Evolutionary conservation across 2,329 filamentous ascomycete genomes (phyloP), one percentile per base, ranked within the genome.

Genomic region (Xylaria polymorpha): DNA sequence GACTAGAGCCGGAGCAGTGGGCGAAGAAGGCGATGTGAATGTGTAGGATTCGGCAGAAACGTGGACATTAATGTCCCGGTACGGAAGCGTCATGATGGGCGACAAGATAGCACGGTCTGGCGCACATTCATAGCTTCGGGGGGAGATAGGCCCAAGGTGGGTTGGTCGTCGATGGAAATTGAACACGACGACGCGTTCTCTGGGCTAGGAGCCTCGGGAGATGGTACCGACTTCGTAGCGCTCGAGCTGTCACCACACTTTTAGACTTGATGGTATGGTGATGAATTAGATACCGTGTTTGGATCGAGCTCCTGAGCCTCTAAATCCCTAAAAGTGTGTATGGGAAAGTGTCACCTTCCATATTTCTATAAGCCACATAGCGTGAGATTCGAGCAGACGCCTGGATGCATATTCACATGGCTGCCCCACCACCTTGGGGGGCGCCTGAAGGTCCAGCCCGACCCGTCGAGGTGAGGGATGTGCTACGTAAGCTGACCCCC

Each of bases 41-140:
- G 94, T 93, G 85, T 99, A 99, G 79, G 96, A 92, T 76, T 95
- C 93, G 76, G 93, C 87, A 61, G 95, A 94, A 73, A 94, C 92
- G 82, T 97, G 94, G 80, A 99, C 90, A 81, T 98, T 99, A 85
- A 98, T 97, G 85, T 99, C 96, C 79, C 95, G 90, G 83, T 94
- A 99, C 25, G 95, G 96, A 74, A 88, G 81, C 35, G 74, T 76
- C 78, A 79, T 79, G 75, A 63, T 74, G 76, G 70, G 73, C 74
- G 53, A 66, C 66, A 39, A 41, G 22, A 60, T 53, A 35, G 50
- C 10, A 25, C 46, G 29, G 37, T 20, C 69, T 50, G 61, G 68
- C 59, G 57, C 51, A 67, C n/a, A 46, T 57, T 66, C 66, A 70
- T 70, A 20, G 64, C 43, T 58, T 72, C 43, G 5, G 32, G 53